Evolutionary conservation across 257 asterid species (phyloP).

Genomic region (Solanum virginianum): DNA sequence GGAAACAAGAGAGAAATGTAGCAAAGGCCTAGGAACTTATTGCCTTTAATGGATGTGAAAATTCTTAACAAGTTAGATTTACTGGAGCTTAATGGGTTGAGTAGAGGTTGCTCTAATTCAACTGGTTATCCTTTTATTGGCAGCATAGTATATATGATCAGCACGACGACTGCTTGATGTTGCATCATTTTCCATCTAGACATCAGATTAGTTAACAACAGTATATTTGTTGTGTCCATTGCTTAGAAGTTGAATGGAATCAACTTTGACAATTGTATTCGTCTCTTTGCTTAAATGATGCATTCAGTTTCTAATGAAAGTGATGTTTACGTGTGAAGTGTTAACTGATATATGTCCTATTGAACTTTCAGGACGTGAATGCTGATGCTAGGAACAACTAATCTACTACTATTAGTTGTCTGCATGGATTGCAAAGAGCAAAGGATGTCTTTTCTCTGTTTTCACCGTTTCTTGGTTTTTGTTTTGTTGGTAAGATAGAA

Average conservation of each 20-base stretch:
- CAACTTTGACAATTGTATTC: not conserved
- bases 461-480: not conserved
- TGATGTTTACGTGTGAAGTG: not conserved
- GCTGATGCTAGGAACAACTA: not conserved
- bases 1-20: not conserved
- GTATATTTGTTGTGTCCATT: not conserved
- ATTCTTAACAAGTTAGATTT: not conserved
- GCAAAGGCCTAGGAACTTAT: not conserved
- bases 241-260: not conserved
- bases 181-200: not conserved
- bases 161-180: not conserved
- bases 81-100: not conserved
- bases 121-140: not conserved
- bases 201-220: not conserved
- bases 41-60: not conserved
- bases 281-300: not conserved
- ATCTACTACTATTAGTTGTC: not conserved
- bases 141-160: not conserved
- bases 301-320: not conserved
- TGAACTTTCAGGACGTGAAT: not conserved
- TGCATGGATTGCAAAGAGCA: not conserved
- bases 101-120: not conserved
- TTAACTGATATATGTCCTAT: not conserved
- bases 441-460: not conserved
- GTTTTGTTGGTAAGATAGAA: not conserved